These are phyloP conservation scores for Lentinula raphanica DNA, from an alignment of 768 basidiomycete species.

Conservation along the genomic window DNA sequence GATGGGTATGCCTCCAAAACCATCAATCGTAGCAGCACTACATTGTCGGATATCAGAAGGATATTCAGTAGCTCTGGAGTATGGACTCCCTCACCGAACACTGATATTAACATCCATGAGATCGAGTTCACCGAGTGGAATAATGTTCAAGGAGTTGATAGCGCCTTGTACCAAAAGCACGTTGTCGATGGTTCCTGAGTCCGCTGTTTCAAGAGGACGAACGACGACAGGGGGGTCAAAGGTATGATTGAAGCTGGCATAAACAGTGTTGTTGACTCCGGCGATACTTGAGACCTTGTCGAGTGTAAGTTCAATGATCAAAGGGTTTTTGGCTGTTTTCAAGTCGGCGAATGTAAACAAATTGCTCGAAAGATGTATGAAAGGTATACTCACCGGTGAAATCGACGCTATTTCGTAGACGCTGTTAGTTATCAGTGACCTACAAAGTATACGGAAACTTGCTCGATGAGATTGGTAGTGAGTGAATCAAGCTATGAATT, in stretches of 20 bases:
- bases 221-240: constrained; percentile 51
- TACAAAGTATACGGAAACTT: constrained; percentile 8
- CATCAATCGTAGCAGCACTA: constrained; percentile 27
- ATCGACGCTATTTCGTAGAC: constrained; percentile 22
- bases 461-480: constrained; percentile 30
- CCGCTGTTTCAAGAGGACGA: constrained; percentile 42
- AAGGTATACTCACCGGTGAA: constrained; percentile 30
- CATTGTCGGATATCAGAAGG: not conserved
- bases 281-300: constrained; percentile 37
- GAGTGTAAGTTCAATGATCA: constrained; percentile 41
- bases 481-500: constrained; percentile 30
- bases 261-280: constrained; percentile 48
- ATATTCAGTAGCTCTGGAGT: not conserved
- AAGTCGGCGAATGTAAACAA: not conserved
- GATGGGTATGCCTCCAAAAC: constrained; percentile 29
- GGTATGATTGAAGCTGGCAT: constrained; percentile 53
- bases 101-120: constrained; percentile 34
- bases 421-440: not conserved
- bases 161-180: constrained; percentile 55
- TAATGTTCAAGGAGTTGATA: constrained; percentile 43
- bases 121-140: constrained; percentile 51
- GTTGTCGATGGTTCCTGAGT: constrained; percentile 52
- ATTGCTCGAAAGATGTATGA: not conserved
- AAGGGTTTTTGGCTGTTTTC: constrained; percentile 34
- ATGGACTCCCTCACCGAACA: constrained; percentile 25